Conservation (phyloP, 2,329 filamentous ascomycete species). For the Ophiostoma piceae region DNA sequence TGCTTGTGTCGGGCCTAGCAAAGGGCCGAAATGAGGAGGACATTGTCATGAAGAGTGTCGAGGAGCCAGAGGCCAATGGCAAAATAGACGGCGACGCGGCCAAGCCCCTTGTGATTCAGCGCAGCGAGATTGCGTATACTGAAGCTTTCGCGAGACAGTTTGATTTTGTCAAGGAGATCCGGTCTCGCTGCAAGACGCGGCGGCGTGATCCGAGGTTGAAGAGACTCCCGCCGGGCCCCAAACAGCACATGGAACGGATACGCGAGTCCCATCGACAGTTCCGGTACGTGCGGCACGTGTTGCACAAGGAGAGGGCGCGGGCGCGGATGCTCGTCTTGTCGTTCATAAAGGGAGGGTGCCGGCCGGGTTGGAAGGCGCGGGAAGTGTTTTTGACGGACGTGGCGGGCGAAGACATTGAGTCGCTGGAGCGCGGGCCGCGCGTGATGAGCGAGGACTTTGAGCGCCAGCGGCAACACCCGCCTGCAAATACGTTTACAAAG, state of each 20-base stretch:
- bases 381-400: not conserved
- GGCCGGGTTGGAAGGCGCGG: not conserved
- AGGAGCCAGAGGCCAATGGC: not conserved
- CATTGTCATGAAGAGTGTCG: not conserved
- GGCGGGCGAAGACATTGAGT: not conserved
- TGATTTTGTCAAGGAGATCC: not conserved
- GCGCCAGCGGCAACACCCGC: not conserved
- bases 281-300: not conserved
- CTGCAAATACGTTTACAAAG: not conserved
- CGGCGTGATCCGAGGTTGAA: too few species aligned
- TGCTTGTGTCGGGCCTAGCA: too few species aligned
- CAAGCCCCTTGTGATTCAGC: too few species aligned
- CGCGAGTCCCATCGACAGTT: not conserved
- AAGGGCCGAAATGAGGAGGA: not conserved
- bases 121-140: not conserved
- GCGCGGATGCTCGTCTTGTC: not conserved
- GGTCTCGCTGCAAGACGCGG: too few species aligned
- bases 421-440: not conserved
- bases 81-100: too few species aligned
- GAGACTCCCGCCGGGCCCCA: not conserved
- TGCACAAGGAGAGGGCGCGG: not conserved
- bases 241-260: not conserved
- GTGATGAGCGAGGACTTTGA: not conserved
- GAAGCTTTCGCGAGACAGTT: not conserved
- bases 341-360: too few species aligned